A percentile compares a stretch with the other conserved stretches of the same genome.
Conservation (phyloP, 495 filamentous ascomycete species). For the Talaromyces stipitatus region DNA sequence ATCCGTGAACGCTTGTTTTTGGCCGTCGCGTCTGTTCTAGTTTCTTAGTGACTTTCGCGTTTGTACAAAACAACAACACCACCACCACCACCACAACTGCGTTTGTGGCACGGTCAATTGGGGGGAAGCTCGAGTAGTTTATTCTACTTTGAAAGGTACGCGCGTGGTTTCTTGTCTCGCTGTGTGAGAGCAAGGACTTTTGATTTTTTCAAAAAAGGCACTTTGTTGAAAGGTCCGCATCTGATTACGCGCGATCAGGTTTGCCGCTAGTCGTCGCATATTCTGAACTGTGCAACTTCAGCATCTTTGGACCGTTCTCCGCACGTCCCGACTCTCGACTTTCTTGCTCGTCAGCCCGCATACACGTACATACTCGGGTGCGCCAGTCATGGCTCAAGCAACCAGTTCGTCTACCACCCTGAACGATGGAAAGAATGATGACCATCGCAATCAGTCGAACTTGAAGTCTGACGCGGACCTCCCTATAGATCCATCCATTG, state of each 20-base stretch:
- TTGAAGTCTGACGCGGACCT: slow-evolving; percentile 90
- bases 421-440: slow-evolving; percentile 65
- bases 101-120: not conserved
- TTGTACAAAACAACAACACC: not conserved
- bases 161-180: slow-evolving; percentile 15
- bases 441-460: slow-evolving; percentile 54
- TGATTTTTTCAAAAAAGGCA: slow-evolving; percentile 11
- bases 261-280: slow-evolving; percentile 44
- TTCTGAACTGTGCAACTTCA: slow-evolving; percentile 6
- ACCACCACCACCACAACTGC: not conserved
- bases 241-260: slow-evolving; percentile 98
- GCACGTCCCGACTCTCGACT: slow-evolving; percentile 63
- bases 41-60: slow-evolving; percentile 7
- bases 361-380: slow-evolving; percentile 64
- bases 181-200: too few species aligned
- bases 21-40: slow-evolving; percentile 14
- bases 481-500: slow-evolving; percentile 98
- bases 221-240: slow-evolving; percentile 82
- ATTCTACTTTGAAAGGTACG: slow-evolving; percentile 9
- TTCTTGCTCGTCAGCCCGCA: slow-evolving; percentile 54
- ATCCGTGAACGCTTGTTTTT: slow-evolving; percentile 13
- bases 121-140: not conserved
- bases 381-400: slow-evolving; percentile 94
- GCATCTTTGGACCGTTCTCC: slow-evolving; percentile 33
- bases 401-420: slow-evolving; percentile 89